Base-by-base conservation (phyloP, 768 basidiomycete genomes). In the Paxillus involutus region DNA sequence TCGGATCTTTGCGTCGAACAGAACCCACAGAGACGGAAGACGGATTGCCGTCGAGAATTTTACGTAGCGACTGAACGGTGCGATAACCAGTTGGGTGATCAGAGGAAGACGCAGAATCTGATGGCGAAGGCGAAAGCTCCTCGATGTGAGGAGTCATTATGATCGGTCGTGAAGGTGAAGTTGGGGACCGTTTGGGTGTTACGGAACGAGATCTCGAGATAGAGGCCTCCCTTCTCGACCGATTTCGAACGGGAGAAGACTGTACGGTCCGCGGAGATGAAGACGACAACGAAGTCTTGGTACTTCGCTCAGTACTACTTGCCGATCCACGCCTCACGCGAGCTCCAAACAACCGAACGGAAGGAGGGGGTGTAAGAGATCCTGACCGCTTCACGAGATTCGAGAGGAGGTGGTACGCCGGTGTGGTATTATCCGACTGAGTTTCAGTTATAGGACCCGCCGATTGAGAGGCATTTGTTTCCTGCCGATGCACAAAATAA, bases 51-150 rank as follows among this genome's bases (percentile, higher is more conserved):
- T 83, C 81, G 12, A 91, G 78, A 54, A 91, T 91, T 64, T 83
- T 86, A 54, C 89, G 82, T 21, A 91, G 74, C 26, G 80, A 83
- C 54, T 80, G 75, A 21, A 91, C 74, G 2, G 88, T 86, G 53
- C 75, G 83, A 60, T 85, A 86, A 3, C 83, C 83, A 26, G 67
- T 72, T 10, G 69, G 67, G 14, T 77, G 74, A 53, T 77, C 78
- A 53, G 84, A 82, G n/a, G 77, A 74, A 5, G 83, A 82, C 0
- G 80, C 80, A 0, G 78, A 79, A 0, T 79, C 80, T 19, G 79
- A 78, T 0, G 84, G 83, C 2, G 75, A 71, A 16, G 76, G 61
- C 16, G 81, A 77, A 1, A 69, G 65, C 60, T 87, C 83, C 54
- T 87, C 86, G 0, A 77, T 75, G 0, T 81, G 76, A 8, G 83